phyloP scores from a whole-genome alignment of 768 basidiomycete species.

The Cyclocybe aegerita region DNA sequence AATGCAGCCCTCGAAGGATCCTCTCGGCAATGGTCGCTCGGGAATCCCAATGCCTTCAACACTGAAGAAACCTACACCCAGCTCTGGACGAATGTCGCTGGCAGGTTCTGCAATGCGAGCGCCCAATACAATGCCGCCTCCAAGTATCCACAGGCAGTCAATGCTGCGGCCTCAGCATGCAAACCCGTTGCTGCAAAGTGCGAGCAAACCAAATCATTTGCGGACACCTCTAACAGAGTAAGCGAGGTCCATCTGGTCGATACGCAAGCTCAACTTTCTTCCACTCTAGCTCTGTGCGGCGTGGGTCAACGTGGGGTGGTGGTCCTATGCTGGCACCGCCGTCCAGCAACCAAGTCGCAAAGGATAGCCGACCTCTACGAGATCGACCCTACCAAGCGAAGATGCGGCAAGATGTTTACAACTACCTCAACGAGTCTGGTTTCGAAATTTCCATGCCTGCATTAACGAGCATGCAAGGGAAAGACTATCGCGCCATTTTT shows the following conservation, averaged over 20 bases:
- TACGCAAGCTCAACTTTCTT: background rate
- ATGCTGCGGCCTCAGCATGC: slow-evolving; percentile 66
- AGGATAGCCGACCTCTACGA: slow-evolving; percentile 78
- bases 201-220: slow-evolving; percentile 63
- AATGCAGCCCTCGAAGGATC: slow-evolving; percentile 53
- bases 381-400: slow-evolving; percentile 71
- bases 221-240: slow-evolving; percentile 77
- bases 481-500: slow-evolving; percentile 86
- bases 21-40: slow-evolving; percentile 53
- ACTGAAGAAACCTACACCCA: slow-evolving; percentile 65
- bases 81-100: slow-evolving; percentile 59
- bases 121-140: slow-evolving; percentile 42
- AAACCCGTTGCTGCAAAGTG: slow-evolving; percentile 71
- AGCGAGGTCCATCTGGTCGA: slow-evolving; percentile 18
- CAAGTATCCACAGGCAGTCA: slow-evolving; percentile 66
- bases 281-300: slow-evolving; percentile 58
- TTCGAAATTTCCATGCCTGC: slow-evolving; percentile 69
- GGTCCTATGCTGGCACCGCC: slow-evolving; percentile 48
- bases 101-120: slow-evolving; percentile 73
- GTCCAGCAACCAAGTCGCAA: slow-evolving; percentile 52
- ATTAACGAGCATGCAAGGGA: slow-evolving; percentile 76
- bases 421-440: slow-evolving; percentile 64
- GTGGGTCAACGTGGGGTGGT: slow-evolving; percentile 74
- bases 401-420: slow-evolving; percentile 75
- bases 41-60: slow-evolving; percentile 76